phyloP scores from a whole-genome alignment of 1,139 yeast genomes.

The Diutina pseudorugosa region DNA sequence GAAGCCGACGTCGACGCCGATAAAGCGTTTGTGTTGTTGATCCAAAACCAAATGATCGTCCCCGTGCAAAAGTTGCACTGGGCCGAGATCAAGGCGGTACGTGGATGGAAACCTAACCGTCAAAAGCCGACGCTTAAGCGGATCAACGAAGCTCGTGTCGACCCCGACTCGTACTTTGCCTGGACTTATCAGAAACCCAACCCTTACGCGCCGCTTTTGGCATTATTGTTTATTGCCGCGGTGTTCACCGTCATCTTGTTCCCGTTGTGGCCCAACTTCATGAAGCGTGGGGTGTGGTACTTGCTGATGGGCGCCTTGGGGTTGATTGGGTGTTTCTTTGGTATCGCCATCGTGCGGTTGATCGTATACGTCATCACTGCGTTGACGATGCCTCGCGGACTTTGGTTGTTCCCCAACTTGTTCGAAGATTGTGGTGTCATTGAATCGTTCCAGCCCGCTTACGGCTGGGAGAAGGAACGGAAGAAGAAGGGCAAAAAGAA shows the following conservation, averaged over 20 bases:
- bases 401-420: conserved; percentile 94
- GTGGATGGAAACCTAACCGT: conserved; percentile 54
- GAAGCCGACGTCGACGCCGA: conserved; percentile 43
- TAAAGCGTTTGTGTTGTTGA: conserved; percentile 51
- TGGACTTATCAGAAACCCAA: conserved; percentile 83
- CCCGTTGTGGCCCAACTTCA: conserved; percentile 91
- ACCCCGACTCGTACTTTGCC: conserved; percentile 69
- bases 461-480: conserved; percentile 50
- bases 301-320: conserved; percentile 69
- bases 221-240: conserved; percentile 51
- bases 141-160: conserved; percentile 54
- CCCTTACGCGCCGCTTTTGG: conserved; percentile 49
- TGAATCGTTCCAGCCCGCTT: conserved; percentile 82
- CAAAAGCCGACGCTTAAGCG: conserved; percentile 64
- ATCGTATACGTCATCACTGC: conserved; percentile 56
- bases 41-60: conserved; percentile 61
- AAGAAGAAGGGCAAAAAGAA: conserved; percentile 12
- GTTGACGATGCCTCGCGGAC: conserved; percentile 50
- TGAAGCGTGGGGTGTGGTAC: conserved; percentile 90
- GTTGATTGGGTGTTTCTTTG: conserved; percentile 64
- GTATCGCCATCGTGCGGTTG: conserved; percentile 67
- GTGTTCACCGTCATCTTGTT: conserved; percentile 72
- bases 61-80: conserved; percentile 68
- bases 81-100: conserved; percentile 52
- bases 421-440: conserved; percentile 92